A percentile compares a stretch with the other conserved stretches of the same genome.
Conservation (phyloP, 2,329 filamentous ascomycete species). For the Penicillium sp. region DNA sequence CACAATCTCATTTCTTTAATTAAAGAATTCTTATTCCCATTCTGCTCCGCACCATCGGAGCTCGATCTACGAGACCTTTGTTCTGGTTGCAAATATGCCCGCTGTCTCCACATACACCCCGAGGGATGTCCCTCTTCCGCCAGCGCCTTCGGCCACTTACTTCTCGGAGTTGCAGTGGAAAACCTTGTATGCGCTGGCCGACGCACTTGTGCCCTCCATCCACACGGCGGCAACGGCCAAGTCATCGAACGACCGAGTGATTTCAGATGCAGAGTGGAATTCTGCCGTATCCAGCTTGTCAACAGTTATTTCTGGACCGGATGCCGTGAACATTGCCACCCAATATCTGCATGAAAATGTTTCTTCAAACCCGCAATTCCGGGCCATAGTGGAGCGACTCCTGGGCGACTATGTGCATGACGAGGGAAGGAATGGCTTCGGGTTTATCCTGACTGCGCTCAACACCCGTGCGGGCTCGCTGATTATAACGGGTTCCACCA, state of each 20-base stretch:
- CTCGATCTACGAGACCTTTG: not conserved
- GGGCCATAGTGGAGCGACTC: slow-evolving; percentile 46
- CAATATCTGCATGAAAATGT: slow-evolving; percentile 49
- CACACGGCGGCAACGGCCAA: slow-evolving; percentile 37
- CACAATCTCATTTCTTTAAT: not conserved
- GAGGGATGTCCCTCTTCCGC: slow-evolving; percentile 46
- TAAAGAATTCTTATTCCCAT: not conserved
- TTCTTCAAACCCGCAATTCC: slow-evolving; percentile 50
- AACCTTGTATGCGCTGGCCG: slow-evolving; percentile 56
- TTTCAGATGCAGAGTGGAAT: slow-evolving; percentile 43
- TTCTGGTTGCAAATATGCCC: not conserved
- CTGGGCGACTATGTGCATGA: slow-evolving; percentile 50
- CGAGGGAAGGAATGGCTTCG: slow-evolving; percentile 48
- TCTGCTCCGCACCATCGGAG: not conserved
- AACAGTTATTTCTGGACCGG: slow-evolving; percentile 26
- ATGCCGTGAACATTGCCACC: slow-evolving; percentile 37
- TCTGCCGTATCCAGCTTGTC: slow-evolving; percentile 31
- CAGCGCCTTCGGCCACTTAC: slow-evolving; percentile 46
- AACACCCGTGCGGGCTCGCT: slow-evolving; percentile 56
- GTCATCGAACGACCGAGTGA: slow-evolving; percentile 34
- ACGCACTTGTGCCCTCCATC: slow-evolving; percentile 56
- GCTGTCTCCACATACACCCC: slow-evolving; percentile 20
- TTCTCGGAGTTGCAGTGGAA: slow-evolving; percentile 58
- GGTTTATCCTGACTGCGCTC: slow-evolving; percentile 52
- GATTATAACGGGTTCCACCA: slow-evolving; percentile 55